Conservation (phyloP, 2,329 filamentous ascomycete genomes). For the Periconia sp. region DNA sequence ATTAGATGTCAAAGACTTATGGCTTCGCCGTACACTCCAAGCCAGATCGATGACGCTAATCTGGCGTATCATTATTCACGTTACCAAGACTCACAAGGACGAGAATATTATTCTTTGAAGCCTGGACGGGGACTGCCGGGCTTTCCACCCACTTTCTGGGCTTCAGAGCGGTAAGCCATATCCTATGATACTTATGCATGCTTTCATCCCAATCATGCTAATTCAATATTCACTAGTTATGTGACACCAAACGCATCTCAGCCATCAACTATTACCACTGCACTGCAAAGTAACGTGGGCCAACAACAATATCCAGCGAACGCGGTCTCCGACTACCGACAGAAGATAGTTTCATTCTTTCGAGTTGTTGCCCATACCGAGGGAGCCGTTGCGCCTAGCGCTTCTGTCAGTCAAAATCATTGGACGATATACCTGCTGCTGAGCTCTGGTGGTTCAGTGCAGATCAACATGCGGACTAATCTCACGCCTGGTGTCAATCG, state of each 20-base stretch:
- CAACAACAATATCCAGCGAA: neutral
- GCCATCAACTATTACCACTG: too few species aligned
- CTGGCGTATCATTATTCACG: neutral
- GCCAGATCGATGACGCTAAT: slow-evolving; percentile 5
- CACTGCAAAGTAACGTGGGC: too few species aligned
- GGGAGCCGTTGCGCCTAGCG: neutral
- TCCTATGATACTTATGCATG: neutral
- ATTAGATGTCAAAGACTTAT: too few species aligned
- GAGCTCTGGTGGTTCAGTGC: neutral
- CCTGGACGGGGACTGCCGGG: neutral
- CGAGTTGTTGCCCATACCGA: slow-evolving; percentile 4
- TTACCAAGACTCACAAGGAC: neutral
- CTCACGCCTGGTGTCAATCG: neutral
- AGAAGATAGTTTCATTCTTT: neutral
- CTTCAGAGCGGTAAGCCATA: neutral
- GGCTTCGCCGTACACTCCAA: neutral
- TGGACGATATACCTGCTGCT: slow-evolving; percentile 6
- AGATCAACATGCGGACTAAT: slow-evolving; percentile 5
- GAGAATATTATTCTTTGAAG: slow-evolving; percentile 1
- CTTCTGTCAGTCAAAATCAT: slow-evolving; percentile 1
- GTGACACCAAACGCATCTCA: too few species aligned
- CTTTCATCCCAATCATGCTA: neutral
- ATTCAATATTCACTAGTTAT: neutral
- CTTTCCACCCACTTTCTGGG: slow-evolving; percentile 6
- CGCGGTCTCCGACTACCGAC: neutral